Base-by-base conservation (phyloP, 805 yeast genomes). In the Candida koratica region DNA sequence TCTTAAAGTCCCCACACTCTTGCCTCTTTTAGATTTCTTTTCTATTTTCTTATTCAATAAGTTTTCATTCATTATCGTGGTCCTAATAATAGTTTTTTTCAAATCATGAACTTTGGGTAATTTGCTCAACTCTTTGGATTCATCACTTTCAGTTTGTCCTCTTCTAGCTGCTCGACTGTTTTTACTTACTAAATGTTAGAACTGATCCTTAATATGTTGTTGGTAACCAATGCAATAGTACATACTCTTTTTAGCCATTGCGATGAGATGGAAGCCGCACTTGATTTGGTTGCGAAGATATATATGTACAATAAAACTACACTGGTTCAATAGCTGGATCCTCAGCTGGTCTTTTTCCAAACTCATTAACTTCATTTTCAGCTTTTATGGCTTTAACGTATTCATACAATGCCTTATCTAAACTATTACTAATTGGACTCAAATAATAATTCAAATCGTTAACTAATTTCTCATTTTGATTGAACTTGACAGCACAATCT, bases 151-250 rank as follows among this genome's bases (percentile, higher is more conserved):
- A 1, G 71, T 69, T 41, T 69, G 74, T 5, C 81, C 82, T 54
- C 87, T 69, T 61, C 89, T 77, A 2, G 93, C 89, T 2, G 88
- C 87, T 62, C 93, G 72, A 28, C 88, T 79, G 42, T 73, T 78
- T 46, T 80, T 81, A 13, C 86, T 79, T 17, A 79, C 72, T 64
- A 55, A 10, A 13, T 15, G 43, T 31, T 38, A 34, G 40, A 34
- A 37, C 12, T 17, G 14, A 6, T 24, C 12, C 12, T 6, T 24
- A n/a, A n/a, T n/a, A n/a, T n/a, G n/a, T n/a, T n/a, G n/a, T n/a
- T n/a, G n/a, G n/a, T n/a, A n/a, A n/a, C n/a, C n/a, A n/a, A n/a
- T n/a, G n/a, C n/a, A n/a, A 24, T n/a, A 11, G 8, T 5, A 58
- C 69, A 34, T 58, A 64, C 69, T 44, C 46, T 65, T 66, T 44